Percentiles rank a stretch among this genome's conserved stretches.
These are phyloP conservation scores for Darksidea phi DNA, from an alignment of 495 filamentous ascomycete species.

Conservation along the genomic window DNA sequence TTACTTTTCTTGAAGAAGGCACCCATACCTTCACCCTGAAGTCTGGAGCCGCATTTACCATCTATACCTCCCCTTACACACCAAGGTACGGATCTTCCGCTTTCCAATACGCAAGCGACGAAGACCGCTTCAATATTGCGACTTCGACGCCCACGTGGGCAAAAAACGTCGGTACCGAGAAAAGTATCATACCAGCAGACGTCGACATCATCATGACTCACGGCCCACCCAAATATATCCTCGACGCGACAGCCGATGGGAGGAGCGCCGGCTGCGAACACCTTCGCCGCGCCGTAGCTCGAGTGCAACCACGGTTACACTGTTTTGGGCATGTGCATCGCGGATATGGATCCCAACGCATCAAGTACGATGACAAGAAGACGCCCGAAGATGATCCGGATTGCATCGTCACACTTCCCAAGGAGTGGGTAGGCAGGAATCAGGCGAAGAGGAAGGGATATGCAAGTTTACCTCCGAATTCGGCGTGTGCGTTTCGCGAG, in stretches of 20 bases:
- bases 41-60: slow-evolving; percentile 24
- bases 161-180: slow-evolving; percentile 32
- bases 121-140: slow-evolving; percentile 28
- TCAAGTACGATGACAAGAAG: slow-evolving; percentile 5
- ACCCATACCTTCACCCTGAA: slow-evolving; percentile 24
- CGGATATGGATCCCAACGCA: slow-evolving; percentile 35
- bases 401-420: neutral
- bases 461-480: slow-evolving; percentile 21
- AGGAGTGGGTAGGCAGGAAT: slow-evolving; percentile 30
- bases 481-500: slow-evolving; percentile 48
- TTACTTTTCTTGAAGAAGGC: slow-evolving; percentile 29
- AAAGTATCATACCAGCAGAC: slow-evolving; percentile 11
- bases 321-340: slow-evolving; percentile 63
- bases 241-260: slow-evolving; percentile 10
- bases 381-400: neutral
- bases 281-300: slow-evolving; percentile 42
- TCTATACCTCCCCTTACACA: slow-evolving; percentile 25
- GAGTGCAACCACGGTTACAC: slow-evolving; percentile 53
- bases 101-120: slow-evolving; percentile 17
- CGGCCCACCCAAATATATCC: slow-evolving; percentile 31
- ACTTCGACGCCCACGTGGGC: slow-evolving; percentile 11
- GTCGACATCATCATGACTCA: slow-evolving; percentile 37
- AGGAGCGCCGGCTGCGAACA: slow-evolving; percentile 23
- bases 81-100: slow-evolving; percentile 22
- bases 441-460: slow-evolving; percentile 47